phyloP scores from a whole-genome alignment of 2,329 filamentous ascomycete species.

The Coniochaeta sp. region DNA sequence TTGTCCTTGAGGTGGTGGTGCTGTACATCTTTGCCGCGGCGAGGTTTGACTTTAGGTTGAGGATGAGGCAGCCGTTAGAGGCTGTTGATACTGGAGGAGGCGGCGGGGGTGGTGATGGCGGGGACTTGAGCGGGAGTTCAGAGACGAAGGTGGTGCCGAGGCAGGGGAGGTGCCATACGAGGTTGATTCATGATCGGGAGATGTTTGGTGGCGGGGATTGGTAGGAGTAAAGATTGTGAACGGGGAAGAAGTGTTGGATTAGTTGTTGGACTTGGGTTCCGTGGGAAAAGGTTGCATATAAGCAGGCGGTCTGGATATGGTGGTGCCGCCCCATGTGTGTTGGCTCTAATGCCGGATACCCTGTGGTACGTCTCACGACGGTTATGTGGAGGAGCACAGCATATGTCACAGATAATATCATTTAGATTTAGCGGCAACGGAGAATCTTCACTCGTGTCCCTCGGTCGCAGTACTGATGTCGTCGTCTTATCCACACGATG shows the following conservation, averaged over 20 bases:
- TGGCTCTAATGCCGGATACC: no score
- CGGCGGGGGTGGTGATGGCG: background rate
- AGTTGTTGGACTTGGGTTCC: background rate
- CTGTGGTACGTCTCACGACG: background rate
- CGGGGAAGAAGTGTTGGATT: background rate
- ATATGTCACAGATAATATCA: no score
- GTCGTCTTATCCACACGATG: no score
- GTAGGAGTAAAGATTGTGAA: background rate
- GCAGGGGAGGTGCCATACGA: background rate
- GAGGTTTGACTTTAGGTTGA: slow-evolving; percentile 7
- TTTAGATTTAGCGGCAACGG: background rate
- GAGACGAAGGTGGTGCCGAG: background rate
- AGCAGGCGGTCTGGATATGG: background rate
- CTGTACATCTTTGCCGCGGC: slow-evolving; percentile 43
- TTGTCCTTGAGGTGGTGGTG: slow-evolving; percentile 50
- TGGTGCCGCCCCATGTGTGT: no score
- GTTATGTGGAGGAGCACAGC: background rate
- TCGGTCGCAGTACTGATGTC: no score
- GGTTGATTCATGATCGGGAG: background rate
- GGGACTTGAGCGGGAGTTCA: no score
- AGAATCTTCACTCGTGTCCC: background rate
- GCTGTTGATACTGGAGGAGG: background rate
- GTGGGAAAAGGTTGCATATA: no score
- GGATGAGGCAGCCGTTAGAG: background rate
- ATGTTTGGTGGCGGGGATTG: background rate